Percentiles rank a stretch among this genome's conserved stretches.
Evolutionary conservation across 441 rosid species (phyloP).

Genomic region (Syzygium malaccense): DNA sequence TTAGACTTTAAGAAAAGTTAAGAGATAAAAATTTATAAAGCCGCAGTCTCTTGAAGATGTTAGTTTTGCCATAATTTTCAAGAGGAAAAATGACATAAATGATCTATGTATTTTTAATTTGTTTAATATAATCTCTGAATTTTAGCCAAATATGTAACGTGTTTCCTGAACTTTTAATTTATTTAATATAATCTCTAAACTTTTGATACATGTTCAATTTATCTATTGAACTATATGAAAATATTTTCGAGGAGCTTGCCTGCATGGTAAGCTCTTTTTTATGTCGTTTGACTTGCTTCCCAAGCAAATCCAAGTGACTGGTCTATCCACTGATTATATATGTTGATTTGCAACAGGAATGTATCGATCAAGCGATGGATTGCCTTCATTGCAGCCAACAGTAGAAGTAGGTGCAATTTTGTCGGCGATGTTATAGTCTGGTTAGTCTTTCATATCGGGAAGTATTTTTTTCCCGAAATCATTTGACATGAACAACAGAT

Average conservation of each 20-base stretch:
- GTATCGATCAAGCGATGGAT: background rate
- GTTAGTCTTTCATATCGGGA: background rate
- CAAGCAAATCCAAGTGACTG: background rate
- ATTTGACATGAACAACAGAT: background rate
- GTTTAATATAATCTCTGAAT: no score
- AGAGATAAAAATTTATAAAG: no score
- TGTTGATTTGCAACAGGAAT: background rate
- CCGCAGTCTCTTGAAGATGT: no score
- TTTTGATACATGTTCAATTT: no score
- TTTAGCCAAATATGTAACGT: no score
- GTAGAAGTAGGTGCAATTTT: background rate
- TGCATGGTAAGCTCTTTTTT: background rate
- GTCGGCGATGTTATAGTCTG: background rate
- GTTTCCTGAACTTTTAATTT: no score
- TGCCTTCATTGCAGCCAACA: background rate
- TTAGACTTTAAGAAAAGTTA: no score
- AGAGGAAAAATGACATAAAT: no score
- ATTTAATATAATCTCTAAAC: no score
- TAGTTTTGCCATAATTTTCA: no score
- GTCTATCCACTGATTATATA: background rate
- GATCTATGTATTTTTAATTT: no score
- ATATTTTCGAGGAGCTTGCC: background rate
- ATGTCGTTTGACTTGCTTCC: background rate
- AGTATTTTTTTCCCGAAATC: background rate
- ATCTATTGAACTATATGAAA: no score